phyloP scores from a whole-genome alignment of 192 early-diverging fungal genomes.

The Podila epicladia region DNA sequence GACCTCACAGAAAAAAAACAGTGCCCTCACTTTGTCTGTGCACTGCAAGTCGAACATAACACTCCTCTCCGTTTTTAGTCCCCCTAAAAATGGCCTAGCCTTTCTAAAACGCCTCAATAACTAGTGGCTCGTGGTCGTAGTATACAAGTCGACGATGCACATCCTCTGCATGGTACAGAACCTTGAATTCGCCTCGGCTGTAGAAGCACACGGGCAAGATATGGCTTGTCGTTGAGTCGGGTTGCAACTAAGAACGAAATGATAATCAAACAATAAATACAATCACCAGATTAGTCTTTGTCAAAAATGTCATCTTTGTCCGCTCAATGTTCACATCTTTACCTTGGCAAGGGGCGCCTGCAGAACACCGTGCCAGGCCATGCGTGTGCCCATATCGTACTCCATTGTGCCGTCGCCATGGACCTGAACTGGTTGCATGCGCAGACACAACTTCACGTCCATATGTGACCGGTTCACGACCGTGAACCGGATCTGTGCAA shows the following conservation, averaged over 20 bases:
- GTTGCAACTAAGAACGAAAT: constrained; percentile 52
- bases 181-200: constrained; percentile 63
- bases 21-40: background rate
- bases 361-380: constrained; percentile 63
- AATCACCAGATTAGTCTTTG: background rate
- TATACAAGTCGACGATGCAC: constrained; percentile 58
- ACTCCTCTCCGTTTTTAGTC: background rate
- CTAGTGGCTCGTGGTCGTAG: constrained; percentile 63
- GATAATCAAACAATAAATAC: background rate
- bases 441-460: constrained; percentile 59
- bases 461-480: constrained; percentile 64
- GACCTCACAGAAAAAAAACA: too few relatives aligned
- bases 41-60: background rate
- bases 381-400: constrained; percentile 57
- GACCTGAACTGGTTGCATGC: constrained; percentile 65
- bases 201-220: constrained; percentile 63
- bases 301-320: background rate
- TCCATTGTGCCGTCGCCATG: constrained; percentile 64
- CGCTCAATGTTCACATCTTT: constrained; percentile 1
- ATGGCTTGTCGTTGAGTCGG: constrained; percentile 57
- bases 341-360: constrained; percentile 63
- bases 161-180: constrained; percentile 67
- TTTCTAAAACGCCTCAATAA: constrained; percentile 49
- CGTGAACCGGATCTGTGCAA: constrained; percentile 55
- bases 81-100: background rate